These are phyloP conservation scores for Trypanosoma platydactyli DNA, from an alignment of 208 protist species.

Conservation along the genomic window DNA sequence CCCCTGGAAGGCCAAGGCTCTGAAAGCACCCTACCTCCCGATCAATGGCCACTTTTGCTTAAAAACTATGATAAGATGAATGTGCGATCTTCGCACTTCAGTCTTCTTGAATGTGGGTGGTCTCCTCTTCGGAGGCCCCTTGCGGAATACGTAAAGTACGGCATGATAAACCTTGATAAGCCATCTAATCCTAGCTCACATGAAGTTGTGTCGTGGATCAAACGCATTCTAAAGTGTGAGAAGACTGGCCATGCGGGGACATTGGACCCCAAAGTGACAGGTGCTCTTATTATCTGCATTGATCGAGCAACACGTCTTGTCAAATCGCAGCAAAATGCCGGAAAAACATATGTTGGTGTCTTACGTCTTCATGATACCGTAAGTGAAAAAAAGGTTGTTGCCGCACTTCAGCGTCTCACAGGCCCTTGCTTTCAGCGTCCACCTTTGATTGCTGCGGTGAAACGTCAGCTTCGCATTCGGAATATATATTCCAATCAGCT, in stretches of 20 bases:
- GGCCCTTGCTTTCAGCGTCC: constrained; percentile 99
- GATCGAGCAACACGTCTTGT: constrained; percentile 99
- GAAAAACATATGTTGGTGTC: constrained; percentile 99
- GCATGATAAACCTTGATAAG: constrained; percentile 99
- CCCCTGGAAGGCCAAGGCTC: constrained; percentile 51
- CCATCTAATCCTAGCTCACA: constrained; percentile 99
- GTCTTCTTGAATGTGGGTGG: constrained; percentile 95
- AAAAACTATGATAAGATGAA: constrained; percentile 99
- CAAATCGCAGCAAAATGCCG: constrained; percentile 99
- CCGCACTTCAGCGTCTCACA: constrained; percentile 96
- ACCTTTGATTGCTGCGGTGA: constrained; percentile 98
- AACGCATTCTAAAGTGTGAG: constrained; percentile 97
- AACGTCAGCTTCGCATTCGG: constrained; percentile 98
- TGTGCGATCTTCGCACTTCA: constrained; percentile 97
- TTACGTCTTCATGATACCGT: constrained; percentile 96
- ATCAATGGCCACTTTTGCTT: constrained; percentile 97
- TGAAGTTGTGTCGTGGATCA: constrained; percentile 99
- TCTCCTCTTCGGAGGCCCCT: constrained; percentile 98
- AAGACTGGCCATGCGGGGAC: constrained; percentile 99
- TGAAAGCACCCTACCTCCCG: constrained; percentile 81
- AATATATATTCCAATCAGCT: constrained; percentile 99
- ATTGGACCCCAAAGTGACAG: constrained; percentile 99
- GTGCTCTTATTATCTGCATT: constrained; percentile 99
- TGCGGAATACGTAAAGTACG: constrained; percentile 98
- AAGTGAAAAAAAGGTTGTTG: constrained; percentile 82